Evolutionary conservation across 2,329 filamentous ascomycete species (phyloP).

Genomic region (Fusarium sp.): DNA sequence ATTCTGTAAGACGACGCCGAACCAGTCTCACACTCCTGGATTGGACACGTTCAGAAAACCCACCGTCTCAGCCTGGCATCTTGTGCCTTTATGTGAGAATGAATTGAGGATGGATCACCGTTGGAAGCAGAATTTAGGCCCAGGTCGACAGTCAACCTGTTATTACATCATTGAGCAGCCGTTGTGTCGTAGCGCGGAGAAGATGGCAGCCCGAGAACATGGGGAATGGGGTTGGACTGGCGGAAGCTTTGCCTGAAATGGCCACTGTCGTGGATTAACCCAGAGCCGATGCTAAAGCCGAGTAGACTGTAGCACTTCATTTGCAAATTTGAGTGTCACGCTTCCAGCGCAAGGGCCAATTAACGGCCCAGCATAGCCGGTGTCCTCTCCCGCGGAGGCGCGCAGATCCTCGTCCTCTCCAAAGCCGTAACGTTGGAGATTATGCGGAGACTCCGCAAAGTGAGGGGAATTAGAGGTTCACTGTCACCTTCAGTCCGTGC

Average conservation of each 20-base stretch:
- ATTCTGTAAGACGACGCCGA: neutral
- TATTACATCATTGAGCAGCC: slow-evolving; percentile 30
- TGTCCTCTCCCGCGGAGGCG: neutral
- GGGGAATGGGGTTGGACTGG: slow-evolving; percentile 12
- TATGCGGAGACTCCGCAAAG: slow-evolving; percentile 45
- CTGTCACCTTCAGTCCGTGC: slow-evolving; percentile 10
- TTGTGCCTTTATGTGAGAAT: slow-evolving; percentile 15
- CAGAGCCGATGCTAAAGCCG: slow-evolving; percentile 7
- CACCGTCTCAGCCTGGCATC: neutral
- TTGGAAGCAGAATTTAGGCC: neutral
- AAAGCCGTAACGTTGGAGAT: slow-evolving; percentile 31
- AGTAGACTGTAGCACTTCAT: neutral
- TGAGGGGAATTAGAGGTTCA: slow-evolving; percentile 9
- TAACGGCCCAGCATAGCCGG: too few relatives aligned
- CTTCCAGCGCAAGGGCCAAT: slow-evolving; percentile 3
- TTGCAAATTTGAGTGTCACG: slow-evolving; percentile 38
- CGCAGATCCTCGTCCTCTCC: slow-evolving; percentile 28
- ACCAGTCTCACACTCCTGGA: slow-evolving; percentile 20
- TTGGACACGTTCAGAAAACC: neutral
- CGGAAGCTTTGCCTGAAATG: slow-evolving; percentile 2
- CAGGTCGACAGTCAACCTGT: slow-evolving; percentile 2
- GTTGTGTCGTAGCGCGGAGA: slow-evolving; percentile 22
- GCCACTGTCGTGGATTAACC: slow-evolving; percentile 8
- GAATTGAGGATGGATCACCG: neutral
- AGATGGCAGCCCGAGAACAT: slow-evolving; percentile 15